phyloP scores from a whole-genome alignment of 192 early-diverging fungal species.

The Coemansia sp. region DNA sequence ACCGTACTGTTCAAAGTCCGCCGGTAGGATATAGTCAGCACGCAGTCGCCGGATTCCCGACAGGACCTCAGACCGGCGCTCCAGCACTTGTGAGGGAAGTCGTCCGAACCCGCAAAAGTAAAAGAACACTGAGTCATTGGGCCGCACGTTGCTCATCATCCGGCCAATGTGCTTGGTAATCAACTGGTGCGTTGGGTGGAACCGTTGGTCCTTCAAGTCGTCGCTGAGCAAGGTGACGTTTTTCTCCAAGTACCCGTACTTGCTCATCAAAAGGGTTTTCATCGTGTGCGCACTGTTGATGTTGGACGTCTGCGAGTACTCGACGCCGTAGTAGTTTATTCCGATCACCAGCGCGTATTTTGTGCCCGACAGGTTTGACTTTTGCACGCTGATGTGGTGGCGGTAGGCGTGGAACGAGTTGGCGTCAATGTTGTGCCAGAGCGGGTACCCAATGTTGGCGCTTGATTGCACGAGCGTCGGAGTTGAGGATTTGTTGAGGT shows the following conservation, averaged over 20 bases:
- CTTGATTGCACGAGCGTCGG: slow-evolving; percentile 20
- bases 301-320: slow-evolving; percentile 60
- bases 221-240: slow-evolving; percentile 73
- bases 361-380: slow-evolving; percentile 41
- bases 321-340: slow-evolving; percentile 61
- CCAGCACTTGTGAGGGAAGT: slow-evolving; percentile 39
- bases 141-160: slow-evolving; percentile 67
- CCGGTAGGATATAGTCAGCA: slow-evolving; percentile 75
- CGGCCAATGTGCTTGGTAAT: slow-evolving; percentile 69
- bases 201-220: slow-evolving; percentile 58
- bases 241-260: slow-evolving; percentile 63
- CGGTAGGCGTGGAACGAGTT: slow-evolving; percentile 34
- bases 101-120: slow-evolving; percentile 80
- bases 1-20: slow-evolving; percentile 72
- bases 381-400: slow-evolving; percentile 40
- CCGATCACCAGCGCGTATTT: slow-evolving; percentile 62
- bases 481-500: slow-evolving; percentile 2
- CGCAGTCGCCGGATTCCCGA: slow-evolving; percentile 60
- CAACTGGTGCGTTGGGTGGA: slow-evolving; percentile 59
- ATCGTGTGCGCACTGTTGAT: slow-evolving; percentile 63
- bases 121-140: slow-evolving; percentile 79
- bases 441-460: slow-evolving; percentile 20
- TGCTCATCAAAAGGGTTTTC: slow-evolving; percentile 59
- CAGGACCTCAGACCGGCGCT: slow-evolving; percentile 33
- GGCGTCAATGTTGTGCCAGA: slow-evolving; percentile 36